phyloP scores from a whole-genome alignment of 495 filamentous ascomycete species.

The Acidomyces sp. region DNA sequence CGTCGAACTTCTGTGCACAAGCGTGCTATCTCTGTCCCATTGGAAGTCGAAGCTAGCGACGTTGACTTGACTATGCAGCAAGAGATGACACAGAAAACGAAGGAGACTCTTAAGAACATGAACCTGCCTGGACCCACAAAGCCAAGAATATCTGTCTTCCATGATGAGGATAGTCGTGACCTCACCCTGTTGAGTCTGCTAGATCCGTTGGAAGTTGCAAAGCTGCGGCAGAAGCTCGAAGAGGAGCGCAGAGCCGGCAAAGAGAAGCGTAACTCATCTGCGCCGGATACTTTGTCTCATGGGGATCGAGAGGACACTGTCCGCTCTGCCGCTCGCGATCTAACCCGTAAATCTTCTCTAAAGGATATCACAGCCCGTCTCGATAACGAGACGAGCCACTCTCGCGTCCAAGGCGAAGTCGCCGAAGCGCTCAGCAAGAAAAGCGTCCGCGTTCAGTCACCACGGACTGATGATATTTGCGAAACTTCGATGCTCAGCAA shows the following conservation, averaged over 20 bases:
- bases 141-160: not conserved
- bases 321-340: not conserved
- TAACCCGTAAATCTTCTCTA: constrained; percentile 25
- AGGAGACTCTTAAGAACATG: constrained; percentile 7
- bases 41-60: constrained; percentile 13
- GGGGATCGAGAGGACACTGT: constrained; percentile 3
- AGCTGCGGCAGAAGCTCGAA: constrained; percentile 26
- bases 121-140: not conserved
- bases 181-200: constrained; percentile 19
- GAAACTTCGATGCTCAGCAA: constrained; percentile 25
- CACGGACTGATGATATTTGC: constrained; percentile 12
- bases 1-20: constrained; percentile 1
- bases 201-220: constrained; percentile 19
- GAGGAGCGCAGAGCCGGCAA: constrained; percentile 20
- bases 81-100: not conserved
- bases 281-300: not conserved
- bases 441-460: constrained; percentile 18
- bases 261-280: constrained; percentile 1
- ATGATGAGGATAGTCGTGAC: constrained; percentile 13
- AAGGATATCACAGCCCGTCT: constrained; percentile 21
- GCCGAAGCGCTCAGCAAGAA: constrained; percentile 6
- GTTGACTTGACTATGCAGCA: constrained; percentile 26
- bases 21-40: constrained; percentile 1
- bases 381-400: constrained; percentile 17
- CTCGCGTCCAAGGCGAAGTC: constrained; percentile 5